These are phyloP conservation scores for Porcisia deanei DNA, from an alignment of 208 protist species.

Conservation along the genomic window DNA sequence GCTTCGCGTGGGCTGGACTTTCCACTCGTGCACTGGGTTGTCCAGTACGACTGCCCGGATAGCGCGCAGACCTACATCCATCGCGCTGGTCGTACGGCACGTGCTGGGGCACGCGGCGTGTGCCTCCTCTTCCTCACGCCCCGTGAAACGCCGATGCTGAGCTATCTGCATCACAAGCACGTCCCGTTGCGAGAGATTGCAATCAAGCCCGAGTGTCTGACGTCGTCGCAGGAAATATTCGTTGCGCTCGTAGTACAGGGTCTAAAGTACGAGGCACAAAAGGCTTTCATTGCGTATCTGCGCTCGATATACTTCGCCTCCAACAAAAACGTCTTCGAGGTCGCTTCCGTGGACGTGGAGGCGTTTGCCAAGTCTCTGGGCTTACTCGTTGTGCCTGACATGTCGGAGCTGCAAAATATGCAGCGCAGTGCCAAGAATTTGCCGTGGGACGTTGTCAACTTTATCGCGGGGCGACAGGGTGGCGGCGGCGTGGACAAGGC, in stretches of 20 bases:
- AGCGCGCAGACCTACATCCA: constrained; percentile 99
- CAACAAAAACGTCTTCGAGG: constrained; percentile 97
- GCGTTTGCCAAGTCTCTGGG: constrained; percentile 94
- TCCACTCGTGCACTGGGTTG: constrained; percentile 97
- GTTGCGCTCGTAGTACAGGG: constrained; percentile 92
- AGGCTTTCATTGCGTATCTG: constrained; percentile 98
- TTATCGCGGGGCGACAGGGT: constrained; percentile 42
- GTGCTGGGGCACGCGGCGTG: constrained; percentile 92
- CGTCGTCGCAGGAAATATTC: constrained; percentile 88
- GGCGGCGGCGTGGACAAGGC: constrained; percentile 15
- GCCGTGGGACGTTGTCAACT: constrained; percentile 90
- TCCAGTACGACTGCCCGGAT: constrained; percentile 99
- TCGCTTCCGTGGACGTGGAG: constrained; percentile 87
- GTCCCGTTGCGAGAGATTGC: constrained; percentile 83
- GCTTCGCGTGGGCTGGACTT: constrained; percentile 98
- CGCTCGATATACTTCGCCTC: constrained; percentile 94
- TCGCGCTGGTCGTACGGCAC: constrained; percentile 96
- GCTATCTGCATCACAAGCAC: constrained; percentile 82
- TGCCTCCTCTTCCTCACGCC: constrained; percentile 98
- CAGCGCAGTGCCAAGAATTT: constrained; percentile 88
- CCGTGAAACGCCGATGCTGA: constrained; percentile 94
- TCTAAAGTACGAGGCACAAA: constrained; percentile 98
- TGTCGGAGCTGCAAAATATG: constrained; percentile 88
- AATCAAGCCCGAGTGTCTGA: constrained; percentile 74
- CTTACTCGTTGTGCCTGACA: constrained; percentile 91